Evolutionary conservation across 1,139 yeast species (phyloP), one percentile per base, ranked within the genome.

Genomic region (Eremothecium coryli): DNA sequence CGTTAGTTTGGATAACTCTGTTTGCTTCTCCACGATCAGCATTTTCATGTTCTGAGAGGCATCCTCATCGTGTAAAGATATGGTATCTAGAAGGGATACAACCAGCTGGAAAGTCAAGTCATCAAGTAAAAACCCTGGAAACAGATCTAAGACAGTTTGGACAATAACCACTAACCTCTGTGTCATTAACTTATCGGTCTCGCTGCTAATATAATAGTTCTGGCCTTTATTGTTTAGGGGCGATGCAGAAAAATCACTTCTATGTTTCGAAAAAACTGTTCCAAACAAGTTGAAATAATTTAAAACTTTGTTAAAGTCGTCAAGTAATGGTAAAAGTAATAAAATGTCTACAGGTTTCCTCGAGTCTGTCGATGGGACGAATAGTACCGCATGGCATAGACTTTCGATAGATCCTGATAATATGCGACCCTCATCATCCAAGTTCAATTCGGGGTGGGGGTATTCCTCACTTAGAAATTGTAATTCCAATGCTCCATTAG

Each of bases 341-440:
- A 80, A 60, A 4, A 81, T 59, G 35, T 73, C 71, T 17, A 47
- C 35, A 9, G 48, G 39, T 20, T 36, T 41, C 53, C 64, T 24
- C 65, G 54, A 29, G 52, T 57, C 61, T 18, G 53, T 39, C 23
- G 63, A 61, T 2, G 43, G 38, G n/a, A 37, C 66, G 57, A 82
- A 82, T 5, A 84, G 56, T 22, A 82, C 63, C 8, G 82, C 73
- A 55, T 85, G 95, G 40, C 86, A 70, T 27, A 85, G 65, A 26
- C 86, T 71, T 52, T 84, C 95, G 12, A 75, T 54, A 1, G 84
- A 54, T 11, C 81, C 81, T 18, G 66, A 64, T 8, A 65, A 45
- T 34, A 70, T 63, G 38, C 68, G 39, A 37, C 66, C 69, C 2
- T 63, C 59, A 23, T 62, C 60, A 49, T 79, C 84, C 41, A 74